Evolutionary conservation across 345 rosid species (phyloP), one percentile per base, ranked within the genome.

Genomic region (Acer yangbiense): DNA sequence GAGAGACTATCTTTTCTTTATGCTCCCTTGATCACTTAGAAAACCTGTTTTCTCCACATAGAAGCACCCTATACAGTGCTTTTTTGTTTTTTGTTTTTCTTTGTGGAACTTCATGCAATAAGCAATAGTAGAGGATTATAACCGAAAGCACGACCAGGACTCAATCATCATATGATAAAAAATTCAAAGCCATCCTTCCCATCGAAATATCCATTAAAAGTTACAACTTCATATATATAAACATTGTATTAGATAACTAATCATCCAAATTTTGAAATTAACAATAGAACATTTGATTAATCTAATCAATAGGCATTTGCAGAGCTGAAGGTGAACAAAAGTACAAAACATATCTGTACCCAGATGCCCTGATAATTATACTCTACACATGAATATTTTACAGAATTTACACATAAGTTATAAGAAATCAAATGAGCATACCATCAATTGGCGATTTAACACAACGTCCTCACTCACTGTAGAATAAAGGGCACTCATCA

Each of bases 401-500:
- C 23, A n/a, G 27, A 18, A 25, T 21, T 60, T 8, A 60, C 64
- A 60, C 23, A 35, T 17, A 17, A 57, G n/a, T 57, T 6, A 6
- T 57, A 46, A 23, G 9, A 73, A 44, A 39, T 52, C 9, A 50
- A 18, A 79, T 27, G 27, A 60, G 67, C 86, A 73, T 88, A 96
- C 99, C 97, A 83, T 89, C 84, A 96, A 82, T 80, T 92, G 93
- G 78, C 95, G 95, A 21, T 83, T 86, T 73, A 88, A 81, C 80
- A 96, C 97, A 72, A 82, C 86, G 68, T 96, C 97, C 85, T 96
- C 99, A 57, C 87, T 86, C 76, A 87, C 90, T 78, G 95, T 87
- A 77, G 95, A 89, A 90, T 92, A 91, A 43, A 96, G 96, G 9
- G 97, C 95, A 79, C 98, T 96, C 97, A 91, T 94, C 71, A 96